These are phyloP conservation scores for Daldinia sp. DNA, from an alignment of 2,329 filamentous ascomycete species.

Conservation along the genomic window DNA sequence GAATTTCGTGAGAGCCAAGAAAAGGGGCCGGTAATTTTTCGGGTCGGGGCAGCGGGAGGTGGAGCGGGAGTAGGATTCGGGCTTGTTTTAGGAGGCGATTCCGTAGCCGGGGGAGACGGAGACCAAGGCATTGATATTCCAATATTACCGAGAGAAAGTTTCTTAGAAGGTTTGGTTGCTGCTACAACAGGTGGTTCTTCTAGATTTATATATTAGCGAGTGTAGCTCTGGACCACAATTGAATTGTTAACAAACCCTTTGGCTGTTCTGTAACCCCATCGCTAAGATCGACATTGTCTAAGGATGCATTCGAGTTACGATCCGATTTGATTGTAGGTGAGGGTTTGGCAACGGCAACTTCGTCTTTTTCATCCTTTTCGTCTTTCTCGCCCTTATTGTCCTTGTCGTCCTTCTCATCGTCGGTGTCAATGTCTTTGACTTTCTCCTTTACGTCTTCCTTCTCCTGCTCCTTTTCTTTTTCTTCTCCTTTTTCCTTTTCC, in stretches of 20 bases:
- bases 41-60: constrained; percentile 57
- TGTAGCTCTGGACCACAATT: neutral
- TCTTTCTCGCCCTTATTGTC: constrained; percentile 7
- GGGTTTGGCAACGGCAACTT: constrained; percentile 21
- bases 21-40: constrained; percentile 90
- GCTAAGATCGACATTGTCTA: constrained; percentile 76
- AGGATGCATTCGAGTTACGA: constrained; percentile 61
- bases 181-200: constrained; percentile 49
- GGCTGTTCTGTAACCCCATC: constrained; percentile 61
- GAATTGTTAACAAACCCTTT: constrained; percentile 42
- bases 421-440: neutral
- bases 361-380: constrained; percentile 19
- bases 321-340: constrained; percentile 53
- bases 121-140: constrained; percentile 81
- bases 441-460: neutral
- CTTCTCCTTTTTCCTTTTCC: neutral
- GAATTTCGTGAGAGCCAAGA: constrained; percentile 82
- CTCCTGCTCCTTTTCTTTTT: neutral
- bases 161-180: constrained; percentile 61
- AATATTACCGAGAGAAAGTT: constrained; percentile 75
- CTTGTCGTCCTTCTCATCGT: constrained; percentile 15
- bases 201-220: constrained; percentile 39
- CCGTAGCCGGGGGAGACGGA: constrained; percentile 67
- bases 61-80: constrained; percentile 51
- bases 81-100: constrained; percentile 62